Evolutionary conservation across 257 asterid genomes (phyloP).

Genomic region (Cynanchum wilfordii): DNA sequence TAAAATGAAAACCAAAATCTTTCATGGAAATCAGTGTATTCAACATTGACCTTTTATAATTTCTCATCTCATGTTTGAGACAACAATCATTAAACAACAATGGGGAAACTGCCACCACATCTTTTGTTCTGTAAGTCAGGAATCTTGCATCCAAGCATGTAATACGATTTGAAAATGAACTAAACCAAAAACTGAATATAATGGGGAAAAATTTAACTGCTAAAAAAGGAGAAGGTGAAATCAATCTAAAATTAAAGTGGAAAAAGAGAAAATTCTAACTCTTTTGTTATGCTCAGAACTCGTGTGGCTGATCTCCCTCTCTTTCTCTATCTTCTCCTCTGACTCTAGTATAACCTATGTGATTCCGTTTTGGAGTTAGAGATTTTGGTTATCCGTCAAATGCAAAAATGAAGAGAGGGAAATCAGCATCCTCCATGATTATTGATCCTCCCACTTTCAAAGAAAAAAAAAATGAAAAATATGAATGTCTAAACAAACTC

Average conservation of each 20-base stretch:
- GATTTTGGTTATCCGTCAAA: not conserved
- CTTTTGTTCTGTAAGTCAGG: not conserved
- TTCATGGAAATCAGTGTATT: not conserved
- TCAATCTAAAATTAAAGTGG: not conserved
- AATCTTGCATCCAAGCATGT: not conserved
- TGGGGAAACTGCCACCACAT: not conserved
- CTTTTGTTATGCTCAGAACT: not conserved
- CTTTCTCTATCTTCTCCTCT: no score
- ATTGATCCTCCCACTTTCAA: not conserved
- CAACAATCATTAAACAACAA: not conserved
- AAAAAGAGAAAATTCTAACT: no score
- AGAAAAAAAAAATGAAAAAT: not conserved
- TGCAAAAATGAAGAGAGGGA: not conserved
- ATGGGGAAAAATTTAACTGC: not conserved
- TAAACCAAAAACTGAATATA: not conserved
- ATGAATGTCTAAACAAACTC: not conserved
- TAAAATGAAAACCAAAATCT: not conserved
- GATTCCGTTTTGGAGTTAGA: not conserved
- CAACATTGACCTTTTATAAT: not conserved
- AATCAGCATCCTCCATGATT: not conserved
- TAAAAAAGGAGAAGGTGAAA: not conserved
- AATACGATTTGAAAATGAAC: not conserved
- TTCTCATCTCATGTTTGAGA: not conserved
- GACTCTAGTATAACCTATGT: not conserved
- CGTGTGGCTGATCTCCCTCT: not conserved